Evolutionary conservation across 495 filamentous ascomycete genomes (phyloP).

Genomic region (Tuber umbilicatum): DNA sequence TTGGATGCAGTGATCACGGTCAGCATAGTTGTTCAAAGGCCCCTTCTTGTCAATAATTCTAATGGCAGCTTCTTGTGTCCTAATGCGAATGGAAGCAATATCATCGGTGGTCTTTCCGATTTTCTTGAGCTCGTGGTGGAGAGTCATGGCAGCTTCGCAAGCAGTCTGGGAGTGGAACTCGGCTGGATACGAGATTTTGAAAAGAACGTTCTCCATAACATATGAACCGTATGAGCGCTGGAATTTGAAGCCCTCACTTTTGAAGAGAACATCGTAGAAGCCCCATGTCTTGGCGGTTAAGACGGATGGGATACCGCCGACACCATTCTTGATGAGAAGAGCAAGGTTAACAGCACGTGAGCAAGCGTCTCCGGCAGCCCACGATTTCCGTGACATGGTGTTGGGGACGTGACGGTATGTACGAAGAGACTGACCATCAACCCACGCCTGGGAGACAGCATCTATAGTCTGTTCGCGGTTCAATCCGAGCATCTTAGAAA

Average conservation of each 20-base stretch:
- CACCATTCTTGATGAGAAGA: constrained; percentile 84
- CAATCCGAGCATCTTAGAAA: constrained; percentile 87
- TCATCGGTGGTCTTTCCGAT: constrained; percentile 89
- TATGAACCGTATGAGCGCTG: constrained; percentile 95
- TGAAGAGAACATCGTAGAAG: constrained; percentile 97
- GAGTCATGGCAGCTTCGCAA: constrained; percentile 83
- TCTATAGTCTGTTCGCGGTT: constrained; percentile 85
- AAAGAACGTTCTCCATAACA: constrained; percentile 99
- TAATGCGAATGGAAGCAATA: constrained; percentile 85
- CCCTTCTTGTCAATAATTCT: constrained; percentile 99
- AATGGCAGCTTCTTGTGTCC: constrained; percentile 95
- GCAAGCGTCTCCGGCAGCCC: constrained; percentile 97
- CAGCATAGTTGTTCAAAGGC: constrained; percentile 98
- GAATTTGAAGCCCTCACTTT: constrained; percentile 90
- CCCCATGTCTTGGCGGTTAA: constrained; percentile 92
- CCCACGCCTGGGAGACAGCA: constrained; percentile 93
- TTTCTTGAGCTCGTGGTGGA: constrained; percentile 71
- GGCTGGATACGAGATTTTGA: constrained; percentile 85
- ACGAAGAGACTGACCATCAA: constrained; percentile 89
- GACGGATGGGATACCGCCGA: constrained; percentile 75
- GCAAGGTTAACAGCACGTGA: constrained; percentile 92
- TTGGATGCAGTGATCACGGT: constrained; percentile 98
- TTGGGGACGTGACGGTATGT: constrained; percentile 97
- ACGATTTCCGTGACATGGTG: constrained; percentile 98
- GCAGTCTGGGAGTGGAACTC: constrained; percentile 99